Base-by-base conservation (phyloP, 495 filamentous ascomycete species). In the Ascodesmis nigricans region DNA sequence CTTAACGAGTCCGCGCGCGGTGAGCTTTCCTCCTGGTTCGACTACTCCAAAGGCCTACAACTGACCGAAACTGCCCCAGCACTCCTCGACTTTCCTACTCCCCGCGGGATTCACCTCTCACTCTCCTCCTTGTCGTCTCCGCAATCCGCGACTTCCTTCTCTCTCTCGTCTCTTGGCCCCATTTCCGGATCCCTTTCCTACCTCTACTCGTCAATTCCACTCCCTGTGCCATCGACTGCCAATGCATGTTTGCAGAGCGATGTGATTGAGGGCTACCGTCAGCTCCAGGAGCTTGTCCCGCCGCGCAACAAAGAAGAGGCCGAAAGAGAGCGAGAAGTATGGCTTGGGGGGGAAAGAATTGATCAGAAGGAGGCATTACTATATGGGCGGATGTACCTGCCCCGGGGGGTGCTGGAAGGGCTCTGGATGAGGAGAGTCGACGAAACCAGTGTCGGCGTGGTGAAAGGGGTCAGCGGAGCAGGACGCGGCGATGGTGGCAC, bases 121-220 rank as follows among this genome's bases (percentile, higher is more conserved):
- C 62, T 91, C 24, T 91, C 90, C 9, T 91, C 87, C 6, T 73
- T 97, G 11, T 75, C 83, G 3, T 78, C 87, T 3, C 71, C 78
- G 6, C 75, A 91, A 49, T 49, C 49, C 38, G 35, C 49, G 9
- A 36, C 28, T 11, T 46, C 49, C 38, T 50, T 45, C 38, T 29
- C 38, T 28, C 38, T 50, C 35, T 38, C 46, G 21, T 45, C 35
- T 6, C 33, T 50, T 35, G 39, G 37, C 22, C 30, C 42, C 25
- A 37, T 49, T n/a, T 32, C 46, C 14, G 44, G 46, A 16, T 40
- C 43, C 41, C 37, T 50, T 7, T 41, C 41, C 20, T 50, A 50
- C 23, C 42, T 50, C 21, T 50, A 39, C 16, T 49, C 46, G 4
- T 41, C 41, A 6, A 21, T 49, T 8, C 38, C 47, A 13, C 39